Base-by-base conservation (phyloP, 768 basidiomycete genomes). In the Boletus reticuloceps region DNA sequence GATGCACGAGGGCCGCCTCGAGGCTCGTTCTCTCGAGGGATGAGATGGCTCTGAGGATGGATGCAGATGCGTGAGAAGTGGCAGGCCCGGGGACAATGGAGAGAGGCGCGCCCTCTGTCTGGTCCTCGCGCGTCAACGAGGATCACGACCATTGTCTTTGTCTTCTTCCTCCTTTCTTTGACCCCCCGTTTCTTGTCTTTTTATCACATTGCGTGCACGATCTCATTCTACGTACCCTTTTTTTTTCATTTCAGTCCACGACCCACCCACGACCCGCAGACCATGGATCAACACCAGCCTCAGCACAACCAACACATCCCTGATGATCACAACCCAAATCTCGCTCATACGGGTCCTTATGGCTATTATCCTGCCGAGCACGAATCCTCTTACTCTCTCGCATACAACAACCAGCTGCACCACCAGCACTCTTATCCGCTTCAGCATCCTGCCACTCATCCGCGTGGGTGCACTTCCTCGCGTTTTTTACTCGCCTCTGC, bases 391-490 rank as follows among this genome's bases (percentile, higher is more conserved):
- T 86, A 82, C 72, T 75, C 69, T 64, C 70, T 82, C 66, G 72
- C 75, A 54, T 83, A 83, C 72, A 73, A 74, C 65, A 70, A 80
- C 63, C 82, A 79, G 71, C 54, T 72, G 65, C 69, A 72, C 52
- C 69, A 68, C 59, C 67, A 70, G 51, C 74, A 73, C 61, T 71
- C 78, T 70, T 87, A 86, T 79, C 82, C 80, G 69, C 73, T 78
- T 70, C 78, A 75, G 64, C 80, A 82, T 64, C 65, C 77, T 68
- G 79, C 75, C 73, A 79, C 82, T 72, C 82, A 81, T 77, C 75
- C 87, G 77, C 88, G 89, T 86, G 86, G 79, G 87, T 88, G 69
- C 69, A 71, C 74, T 76, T 74, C 71, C 69, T 72, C 69, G 67
- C 31, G 69, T 75, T 73, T 68, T 65, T 65, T 59, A 58, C 74